Evolutionary conservation across 306 rosid genomes (phyloP).

Genomic region (Psophocarpus tetragonolobus): DNA sequence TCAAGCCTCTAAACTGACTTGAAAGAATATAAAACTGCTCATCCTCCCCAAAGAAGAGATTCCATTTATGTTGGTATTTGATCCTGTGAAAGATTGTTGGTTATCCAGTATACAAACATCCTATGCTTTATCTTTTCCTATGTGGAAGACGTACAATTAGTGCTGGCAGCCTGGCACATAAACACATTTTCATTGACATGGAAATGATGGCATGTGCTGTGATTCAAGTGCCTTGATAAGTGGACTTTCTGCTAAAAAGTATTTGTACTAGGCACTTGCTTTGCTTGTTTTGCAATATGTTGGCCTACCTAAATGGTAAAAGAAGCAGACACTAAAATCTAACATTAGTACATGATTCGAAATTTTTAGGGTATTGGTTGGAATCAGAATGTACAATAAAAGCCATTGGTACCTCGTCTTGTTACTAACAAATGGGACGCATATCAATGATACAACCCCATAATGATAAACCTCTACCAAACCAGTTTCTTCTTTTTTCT

Average conservation of each 20-base stretch:
- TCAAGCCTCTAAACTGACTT: not conserved
- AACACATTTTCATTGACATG: conserved; percentile 1
- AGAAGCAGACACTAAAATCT: not conserved
- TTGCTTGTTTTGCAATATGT: not conserved
- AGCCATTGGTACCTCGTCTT: not conserved
- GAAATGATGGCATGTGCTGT: conserved; percentile 10
- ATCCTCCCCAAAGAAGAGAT: not conserved
- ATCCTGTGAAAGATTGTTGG: not conserved
- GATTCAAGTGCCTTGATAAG: conserved; percentile 10
- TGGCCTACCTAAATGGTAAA: not conserved
- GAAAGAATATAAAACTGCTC: not conserved
- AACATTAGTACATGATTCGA: not conserved
- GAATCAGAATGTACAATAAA: not conserved
- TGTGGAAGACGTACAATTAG: conserved; percentile 1
- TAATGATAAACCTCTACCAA: not conserved
- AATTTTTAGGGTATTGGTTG: not conserved
- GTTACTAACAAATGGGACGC: not conserved
- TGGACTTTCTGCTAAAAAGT: not conserved
- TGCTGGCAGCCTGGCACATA: conserved; percentile 28
- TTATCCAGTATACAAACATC: not conserved
- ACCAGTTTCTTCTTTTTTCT: not conserved
- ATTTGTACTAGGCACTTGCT: not conserved
- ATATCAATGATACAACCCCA: not conserved
- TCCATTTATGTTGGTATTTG: not conserved
- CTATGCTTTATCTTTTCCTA: conserved; percentile 23